Percentiles rank a stretch among this genome's conserved stretches.
Conservation (phyloP, 768 basidiomycete species). For the Candolleomyces eurysporus region DNA sequence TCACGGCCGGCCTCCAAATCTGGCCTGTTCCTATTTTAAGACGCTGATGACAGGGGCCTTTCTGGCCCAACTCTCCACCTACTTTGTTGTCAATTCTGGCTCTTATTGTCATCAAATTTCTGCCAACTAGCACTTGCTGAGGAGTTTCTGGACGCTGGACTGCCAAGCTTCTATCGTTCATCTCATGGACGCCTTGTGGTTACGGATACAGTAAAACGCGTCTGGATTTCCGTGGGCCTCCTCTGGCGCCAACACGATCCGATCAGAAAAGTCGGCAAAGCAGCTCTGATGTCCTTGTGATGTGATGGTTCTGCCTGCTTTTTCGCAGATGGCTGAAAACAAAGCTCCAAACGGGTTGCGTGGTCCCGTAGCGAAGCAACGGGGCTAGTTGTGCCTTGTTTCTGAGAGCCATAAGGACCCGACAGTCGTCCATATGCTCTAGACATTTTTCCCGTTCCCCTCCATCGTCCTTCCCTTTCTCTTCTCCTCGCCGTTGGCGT, state of each 20-base stretch:
- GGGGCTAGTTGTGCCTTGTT: conserved; percentile 2
- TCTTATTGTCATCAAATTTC: too few relatives aligned
- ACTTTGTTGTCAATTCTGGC: too few relatives aligned
- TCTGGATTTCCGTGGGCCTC: too few relatives aligned
- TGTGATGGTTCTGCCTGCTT: neutral
- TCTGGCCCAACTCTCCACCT: too few relatives aligned
- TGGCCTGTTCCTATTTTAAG: too few relatives aligned
- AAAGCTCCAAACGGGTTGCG: neutral
- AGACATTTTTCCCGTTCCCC: neutral
- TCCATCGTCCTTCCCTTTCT: neutral
- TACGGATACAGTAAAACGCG: too few relatives aligned
- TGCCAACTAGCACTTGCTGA: too few relatives aligned
- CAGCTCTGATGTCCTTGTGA: neutral
- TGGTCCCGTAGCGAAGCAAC: conserved; percentile 4
- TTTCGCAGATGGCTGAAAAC: neutral
- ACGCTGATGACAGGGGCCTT: too few relatives aligned
- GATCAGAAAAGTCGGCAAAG: neutral
- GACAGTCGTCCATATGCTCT: neutral
- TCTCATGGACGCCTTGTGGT: too few relatives aligned
- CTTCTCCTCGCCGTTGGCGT: neutral
- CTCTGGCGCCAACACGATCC: neutral
- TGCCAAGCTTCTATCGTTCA: too few relatives aligned
- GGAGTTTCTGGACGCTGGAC: too few relatives aligned
- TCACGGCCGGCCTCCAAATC: too few relatives aligned
- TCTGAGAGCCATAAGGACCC: neutral